Evolutionary conservation across 495 filamentous ascomycete species (phyloP).

Genomic region (Penicillium verhagenii): DNA sequence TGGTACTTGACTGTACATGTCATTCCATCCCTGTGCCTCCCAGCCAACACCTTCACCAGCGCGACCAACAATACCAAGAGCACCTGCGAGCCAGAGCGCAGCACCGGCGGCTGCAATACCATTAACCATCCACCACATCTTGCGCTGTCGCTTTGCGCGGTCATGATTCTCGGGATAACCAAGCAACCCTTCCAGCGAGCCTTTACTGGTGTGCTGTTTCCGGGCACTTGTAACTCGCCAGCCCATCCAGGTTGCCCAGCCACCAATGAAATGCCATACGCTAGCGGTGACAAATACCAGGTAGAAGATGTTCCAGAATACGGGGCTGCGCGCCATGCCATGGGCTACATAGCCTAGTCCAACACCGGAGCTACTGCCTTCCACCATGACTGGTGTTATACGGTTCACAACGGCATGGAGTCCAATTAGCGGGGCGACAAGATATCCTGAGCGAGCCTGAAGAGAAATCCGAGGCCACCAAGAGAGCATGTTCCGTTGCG

Average conservation of each 20-base stretch:
- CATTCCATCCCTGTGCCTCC: slow-evolving; percentile 77
- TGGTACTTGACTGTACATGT: slow-evolving; percentile 57
- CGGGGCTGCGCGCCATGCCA: slow-evolving; percentile 69
- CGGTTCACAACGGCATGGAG: slow-evolving; percentile 73
- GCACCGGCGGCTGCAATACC: slow-evolving; percentile 55
- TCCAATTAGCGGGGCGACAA: slow-evolving; percentile 59
- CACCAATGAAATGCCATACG: slow-evolving; percentile 80
- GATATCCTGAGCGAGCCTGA: slow-evolving; percentile 66
- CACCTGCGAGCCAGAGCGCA: slow-evolving; percentile 75
- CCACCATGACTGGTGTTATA: slow-evolving; percentile 64
- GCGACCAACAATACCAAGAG: slow-evolving; percentile 71
- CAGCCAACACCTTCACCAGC: slow-evolving; percentile 71
- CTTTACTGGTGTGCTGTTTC: slow-evolving; percentile 32
- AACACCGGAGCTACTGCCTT: slow-evolving; percentile 80
- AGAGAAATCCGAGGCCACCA: slow-evolving; percentile 69
- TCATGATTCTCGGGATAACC: slow-evolving; percentile 38
- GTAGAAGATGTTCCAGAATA: slow-evolving; percentile 67
- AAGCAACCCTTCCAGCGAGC: slow-evolving; percentile 37
- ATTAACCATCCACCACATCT: slow-evolving; percentile 70
- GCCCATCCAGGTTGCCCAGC: slow-evolving; percentile 72
- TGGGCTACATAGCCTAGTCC: slow-evolving; percentile 82
- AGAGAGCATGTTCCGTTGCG: slow-evolving; percentile 31
- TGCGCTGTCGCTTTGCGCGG: slow-evolving; percentile 45
- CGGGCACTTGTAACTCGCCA: slow-evolving; percentile 45
- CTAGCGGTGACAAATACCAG: slow-evolving; percentile 63